These are phyloP conservation scores for Penicillium waksmanii DNA, from an alignment of 495 filamentous ascomycete species.

Conservation along the genomic window DNA sequence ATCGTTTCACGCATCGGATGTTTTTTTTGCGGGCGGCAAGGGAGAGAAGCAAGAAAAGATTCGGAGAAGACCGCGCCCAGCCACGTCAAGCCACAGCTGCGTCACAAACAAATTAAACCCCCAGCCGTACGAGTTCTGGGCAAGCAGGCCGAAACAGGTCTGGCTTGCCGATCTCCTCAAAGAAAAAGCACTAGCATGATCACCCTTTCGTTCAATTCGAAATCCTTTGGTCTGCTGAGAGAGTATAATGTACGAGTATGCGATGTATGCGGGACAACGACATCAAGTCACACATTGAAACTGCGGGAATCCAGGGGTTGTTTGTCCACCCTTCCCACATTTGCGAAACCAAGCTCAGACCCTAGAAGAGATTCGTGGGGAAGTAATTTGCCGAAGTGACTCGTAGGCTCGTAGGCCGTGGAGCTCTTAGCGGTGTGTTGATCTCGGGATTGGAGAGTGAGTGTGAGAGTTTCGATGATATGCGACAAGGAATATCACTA, in stretches of 20 bases:
- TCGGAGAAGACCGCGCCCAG: constrained; percentile 18
- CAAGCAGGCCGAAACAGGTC: background rate
- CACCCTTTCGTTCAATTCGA: constrained; percentile 3
- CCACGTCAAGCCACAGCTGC: constrained; percentile 12
- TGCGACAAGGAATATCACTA: background rate
- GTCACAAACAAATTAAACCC: constrained; percentile 3
- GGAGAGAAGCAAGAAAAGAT: background rate
- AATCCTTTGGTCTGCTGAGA: background rate
- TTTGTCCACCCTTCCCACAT: background rate
- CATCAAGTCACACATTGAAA: background rate
- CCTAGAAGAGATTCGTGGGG: background rate
- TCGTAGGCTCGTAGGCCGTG: background rate
- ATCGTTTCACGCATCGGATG: background rate
- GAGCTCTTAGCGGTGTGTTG: background rate
- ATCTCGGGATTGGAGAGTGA: constrained; percentile 4
- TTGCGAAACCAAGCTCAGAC: background rate
- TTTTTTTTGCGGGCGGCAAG: constrained; percentile 5
- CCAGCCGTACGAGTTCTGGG: background rate
- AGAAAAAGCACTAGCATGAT: constrained; percentile 7
- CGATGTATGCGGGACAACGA: background rate
- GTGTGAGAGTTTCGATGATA: background rate
- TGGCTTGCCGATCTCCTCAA: background rate
- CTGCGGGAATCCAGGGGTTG: constrained; percentile 18
- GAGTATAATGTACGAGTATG: too few species aligned
- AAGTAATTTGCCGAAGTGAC: background rate